Conservation (phyloP, 495 filamentous ascomycete species). For the Xylaria acuta region DNA sequence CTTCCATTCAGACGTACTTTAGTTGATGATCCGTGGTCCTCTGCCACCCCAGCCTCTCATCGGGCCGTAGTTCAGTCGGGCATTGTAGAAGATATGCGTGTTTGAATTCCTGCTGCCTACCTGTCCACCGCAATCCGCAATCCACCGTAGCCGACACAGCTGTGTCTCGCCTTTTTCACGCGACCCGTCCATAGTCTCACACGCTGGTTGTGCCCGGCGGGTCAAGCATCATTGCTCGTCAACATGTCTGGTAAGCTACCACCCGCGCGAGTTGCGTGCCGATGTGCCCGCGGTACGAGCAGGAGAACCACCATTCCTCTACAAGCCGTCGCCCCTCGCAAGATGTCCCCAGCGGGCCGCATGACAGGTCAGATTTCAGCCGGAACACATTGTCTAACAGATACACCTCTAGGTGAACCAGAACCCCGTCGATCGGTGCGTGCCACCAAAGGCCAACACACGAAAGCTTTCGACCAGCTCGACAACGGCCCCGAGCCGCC, state of each 20-base stretch:
- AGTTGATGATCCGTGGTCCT: conserved; percentile 31
- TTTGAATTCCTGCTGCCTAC: conserved; percentile 38
- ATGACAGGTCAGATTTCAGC: neutral
- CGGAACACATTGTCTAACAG: conserved; percentile 17
- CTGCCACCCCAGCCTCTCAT: conserved; percentile 19
- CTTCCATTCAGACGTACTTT: conserved; percentile 32
- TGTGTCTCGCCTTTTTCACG: conserved; percentile 32
- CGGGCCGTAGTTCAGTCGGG: conserved; percentile 30
- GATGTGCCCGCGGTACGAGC: neutral
- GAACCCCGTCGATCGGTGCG: conserved; percentile 93
- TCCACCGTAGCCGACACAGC: conserved; percentile 24
- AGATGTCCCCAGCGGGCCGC: neutral
- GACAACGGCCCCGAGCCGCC: conserved; percentile 65
- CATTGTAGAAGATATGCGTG: conserved; percentile 44
- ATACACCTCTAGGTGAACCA: conserved; percentile 51
- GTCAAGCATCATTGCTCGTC: conserved; percentile 24
- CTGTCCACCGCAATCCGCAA: conserved; percentile 23
- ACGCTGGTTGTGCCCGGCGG: conserved; percentile 15
- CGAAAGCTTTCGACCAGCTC: conserved; percentile 76
- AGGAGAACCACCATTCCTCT: neutral
- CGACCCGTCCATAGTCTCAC: conserved; percentile 24
- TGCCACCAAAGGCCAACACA: conserved; percentile 94
- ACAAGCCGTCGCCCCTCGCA: neutral
- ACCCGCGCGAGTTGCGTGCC: conserved; percentile 23
- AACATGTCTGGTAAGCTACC: conserved; percentile 44